Conservation (phyloP, 2,329 filamentous ascomycete genomes). For the Drechslera avenae region DNA sequence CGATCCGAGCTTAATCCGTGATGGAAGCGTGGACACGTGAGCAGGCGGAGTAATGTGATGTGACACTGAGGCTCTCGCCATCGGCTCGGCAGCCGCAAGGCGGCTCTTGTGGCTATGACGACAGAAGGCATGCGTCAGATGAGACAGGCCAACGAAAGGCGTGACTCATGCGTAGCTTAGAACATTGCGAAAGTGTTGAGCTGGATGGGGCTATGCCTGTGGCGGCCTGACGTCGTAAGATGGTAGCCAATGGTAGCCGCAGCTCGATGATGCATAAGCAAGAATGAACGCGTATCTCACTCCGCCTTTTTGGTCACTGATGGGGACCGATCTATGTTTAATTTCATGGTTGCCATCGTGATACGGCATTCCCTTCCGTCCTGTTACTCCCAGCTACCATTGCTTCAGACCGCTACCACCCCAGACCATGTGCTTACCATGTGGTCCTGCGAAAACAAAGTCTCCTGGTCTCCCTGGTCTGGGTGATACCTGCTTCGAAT, state of each 20-base stretch:
- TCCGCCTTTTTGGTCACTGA: conserved; percentile 16
- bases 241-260: conserved; percentile 1
- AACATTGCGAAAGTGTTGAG: conserved; percentile 8
- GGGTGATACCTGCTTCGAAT: too few species aligned
- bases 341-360: too few species aligned
- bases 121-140: conserved; percentile 8
- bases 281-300: conserved; percentile 15
- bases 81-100: conserved; percentile 4
- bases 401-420: too few species aligned
- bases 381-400: too few species aligned
- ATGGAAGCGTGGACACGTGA: conserved; percentile 13
- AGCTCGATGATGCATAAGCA: conserved; percentile 22
- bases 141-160: background rate
- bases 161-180: background rate
- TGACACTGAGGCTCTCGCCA: background rate
- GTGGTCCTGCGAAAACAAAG: too few species aligned
- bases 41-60: conserved; percentile 2
- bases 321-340: background rate
- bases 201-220: conserved; percentile 8
- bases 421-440: too few species aligned
- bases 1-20: conserved; percentile 19
- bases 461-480: too few species aligned
- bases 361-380: too few species aligned
- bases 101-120: conserved; percentile 4
- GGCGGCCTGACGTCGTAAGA: conserved; percentile 6